A percentile compares a stretch with the other conserved stretches of the same genome.
These are phyloP conservation scores for Penicillium cosmopolitanum DNA, from an alignment of 495 filamentous ascomycete species.

Conservation along the genomic window DNA sequence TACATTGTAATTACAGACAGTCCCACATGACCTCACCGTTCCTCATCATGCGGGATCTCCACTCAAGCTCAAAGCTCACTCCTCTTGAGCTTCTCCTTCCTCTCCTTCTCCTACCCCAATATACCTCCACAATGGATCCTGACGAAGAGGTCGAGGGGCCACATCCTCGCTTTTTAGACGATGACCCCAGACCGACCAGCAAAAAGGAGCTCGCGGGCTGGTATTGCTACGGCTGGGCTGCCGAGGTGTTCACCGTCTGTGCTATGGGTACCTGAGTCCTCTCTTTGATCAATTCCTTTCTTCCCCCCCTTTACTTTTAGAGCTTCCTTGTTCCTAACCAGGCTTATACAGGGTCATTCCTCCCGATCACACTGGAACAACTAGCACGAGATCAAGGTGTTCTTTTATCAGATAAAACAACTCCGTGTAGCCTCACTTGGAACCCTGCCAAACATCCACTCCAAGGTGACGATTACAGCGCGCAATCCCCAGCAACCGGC, in stretches of 20 bases:
- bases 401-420: slow-evolving; percentile 71
- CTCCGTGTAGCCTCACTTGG: slow-evolving; percentile 66
- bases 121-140: slow-evolving; percentile 24
- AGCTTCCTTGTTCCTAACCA: slow-evolving; percentile 5
- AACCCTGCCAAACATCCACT: slow-evolving; percentile 32
- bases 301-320: slow-evolving; percentile 7
- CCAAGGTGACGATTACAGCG: slow-evolving; percentile 29
- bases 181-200: slow-evolving; percentile 88
- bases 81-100: not conserved
- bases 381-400: slow-evolving; percentile 89
- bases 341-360: slow-evolving; percentile 74
- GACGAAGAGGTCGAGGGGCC: slow-evolving; percentile 23
- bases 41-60: not conserved
- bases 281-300: not conserved
- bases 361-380: slow-evolving; percentile 94
- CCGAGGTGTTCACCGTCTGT: slow-evolving; percentile 97
- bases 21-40: slow-evolving; percentile 25
- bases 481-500: slow-evolving; percentile 39
- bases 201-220: slow-evolving; percentile 86
- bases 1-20: no score
- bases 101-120: not conserved
- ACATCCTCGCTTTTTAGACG: slow-evolving; percentile 65
- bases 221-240: slow-evolving; percentile 96
- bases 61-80: not conserved
- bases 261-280: slow-evolving; percentile 62